A percentile compares a stretch with the other conserved stretches of the same genome.
phyloP scores from a whole-genome alignment of 2,329 filamentous ascomycete species.

The Myriangium duriaei region DNA sequence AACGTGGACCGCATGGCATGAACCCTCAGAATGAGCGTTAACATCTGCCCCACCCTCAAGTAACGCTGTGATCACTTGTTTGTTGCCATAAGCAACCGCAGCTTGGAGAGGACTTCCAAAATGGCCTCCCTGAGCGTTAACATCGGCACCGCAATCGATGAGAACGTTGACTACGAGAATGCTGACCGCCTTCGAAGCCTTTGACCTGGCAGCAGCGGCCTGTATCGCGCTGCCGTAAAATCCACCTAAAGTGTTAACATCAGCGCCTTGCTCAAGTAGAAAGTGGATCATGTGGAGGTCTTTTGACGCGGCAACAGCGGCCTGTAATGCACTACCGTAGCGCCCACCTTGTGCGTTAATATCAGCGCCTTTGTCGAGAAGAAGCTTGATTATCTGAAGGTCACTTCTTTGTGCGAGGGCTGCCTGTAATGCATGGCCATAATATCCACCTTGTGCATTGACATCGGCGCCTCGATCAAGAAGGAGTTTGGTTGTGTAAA shows the following conservation, averaged over 20 bases:
- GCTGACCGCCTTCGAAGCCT: too few relatives aligned
- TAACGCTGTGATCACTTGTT: too few relatives aligned
- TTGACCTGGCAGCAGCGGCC: conserved; percentile 3
- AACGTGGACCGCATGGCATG: too few relatives aligned
- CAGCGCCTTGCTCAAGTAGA: conserved; percentile 9
- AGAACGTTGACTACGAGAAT: conserved; percentile 9
- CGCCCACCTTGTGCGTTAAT: conserved; percentile 14
- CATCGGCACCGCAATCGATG: conserved; percentile 16
- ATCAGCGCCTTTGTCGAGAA: conserved; percentile 18
- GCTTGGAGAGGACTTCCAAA: conserved; percentile 16
- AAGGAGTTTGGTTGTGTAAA: too few relatives aligned
- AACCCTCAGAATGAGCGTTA: too few relatives aligned
- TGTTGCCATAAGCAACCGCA: too few relatives aligned
- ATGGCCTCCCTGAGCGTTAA: conserved; percentile 15
- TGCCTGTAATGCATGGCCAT: too few relatives aligned
- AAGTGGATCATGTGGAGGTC: background rate
- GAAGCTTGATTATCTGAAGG: conserved; percentile 14
- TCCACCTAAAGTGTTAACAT: conserved; percentile 6
- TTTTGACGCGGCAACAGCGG: conserved; percentile 11
- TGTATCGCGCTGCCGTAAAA: conserved; percentile 3
- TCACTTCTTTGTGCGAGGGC: background rate
- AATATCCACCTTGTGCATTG: background rate
- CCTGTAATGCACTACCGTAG: conserved; percentile 14
- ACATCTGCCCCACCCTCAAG: too few relatives aligned
- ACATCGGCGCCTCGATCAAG: conserved; percentile 1